These are phyloP conservation scores for Penicillium sp. DNA, from an alignment of 2,329 filamentous ascomycete species.

Conservation along the genomic window DNA sequence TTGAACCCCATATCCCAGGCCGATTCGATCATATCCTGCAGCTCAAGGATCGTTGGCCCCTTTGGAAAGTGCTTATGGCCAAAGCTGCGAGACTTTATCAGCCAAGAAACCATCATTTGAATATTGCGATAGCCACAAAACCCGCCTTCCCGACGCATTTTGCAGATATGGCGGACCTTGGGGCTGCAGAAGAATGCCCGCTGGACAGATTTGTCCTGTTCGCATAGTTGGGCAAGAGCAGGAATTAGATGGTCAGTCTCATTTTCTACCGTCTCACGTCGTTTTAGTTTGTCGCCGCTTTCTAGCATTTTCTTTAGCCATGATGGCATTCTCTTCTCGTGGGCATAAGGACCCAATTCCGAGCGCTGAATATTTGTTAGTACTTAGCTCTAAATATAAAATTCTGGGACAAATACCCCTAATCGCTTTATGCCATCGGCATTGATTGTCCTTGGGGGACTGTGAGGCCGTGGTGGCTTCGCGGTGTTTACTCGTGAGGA, in stretches of 20 bases:
- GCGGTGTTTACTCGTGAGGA: conserved; percentile 11
- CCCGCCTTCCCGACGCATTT: conserved; percentile 76
- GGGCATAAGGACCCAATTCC: conserved; percentile 69
- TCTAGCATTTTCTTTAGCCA: conserved; percentile 65
- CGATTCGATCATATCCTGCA: conserved; percentile 82
- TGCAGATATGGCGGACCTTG: conserved; percentile 73
- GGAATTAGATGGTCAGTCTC: conserved; percentile 57
- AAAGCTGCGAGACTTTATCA: conserved; percentile 57
- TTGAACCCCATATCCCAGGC: conserved; percentile 90
- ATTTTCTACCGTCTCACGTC: conserved; percentile 48
- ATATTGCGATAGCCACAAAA: conserved; percentile 97
- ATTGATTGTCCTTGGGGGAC: conserved; percentile 12
- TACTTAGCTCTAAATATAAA: background rate
- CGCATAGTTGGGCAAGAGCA: conserved; percentile 61
- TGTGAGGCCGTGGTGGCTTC: conserved; percentile 15
- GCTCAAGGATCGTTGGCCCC: conserved; percentile 72
- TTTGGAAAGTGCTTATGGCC: conserved; percentile 61
- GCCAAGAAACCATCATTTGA: conserved; percentile 82
- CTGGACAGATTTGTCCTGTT: conserved; percentile 62
- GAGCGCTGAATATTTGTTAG: conserved; percentile 44
- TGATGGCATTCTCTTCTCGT: conserved; percentile 71
- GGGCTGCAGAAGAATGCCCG: conserved; percentile 79
- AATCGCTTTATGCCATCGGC: conserved; percentile 28
- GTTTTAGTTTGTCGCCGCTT: conserved; percentile 50
- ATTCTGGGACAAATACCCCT: conserved; percentile 24